These are phyloP conservation scores for Lathyrus sativus DNA, from an alignment of 306 rosid genomes.

Conservation along the genomic window DNA sequence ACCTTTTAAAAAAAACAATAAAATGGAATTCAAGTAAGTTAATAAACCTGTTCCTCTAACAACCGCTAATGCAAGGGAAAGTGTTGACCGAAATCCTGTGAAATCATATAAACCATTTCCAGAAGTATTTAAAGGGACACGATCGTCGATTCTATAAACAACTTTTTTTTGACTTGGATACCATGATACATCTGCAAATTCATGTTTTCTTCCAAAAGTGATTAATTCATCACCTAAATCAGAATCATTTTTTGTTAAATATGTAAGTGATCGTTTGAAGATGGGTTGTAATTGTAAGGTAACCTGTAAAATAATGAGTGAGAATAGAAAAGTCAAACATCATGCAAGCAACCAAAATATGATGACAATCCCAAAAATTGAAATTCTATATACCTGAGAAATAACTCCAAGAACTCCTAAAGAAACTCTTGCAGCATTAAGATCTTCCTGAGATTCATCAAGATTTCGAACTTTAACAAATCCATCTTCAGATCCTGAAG, in stretches of 20 bases:
- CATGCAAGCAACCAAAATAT: no score
- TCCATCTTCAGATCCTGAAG: conserved; percentile 44
- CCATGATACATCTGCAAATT: conserved; percentile 68
- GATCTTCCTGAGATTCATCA: conserved; percentile 37
- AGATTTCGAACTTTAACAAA: conserved; percentile 54
- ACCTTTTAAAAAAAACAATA: no score
- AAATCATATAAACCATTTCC: conserved; percentile 28
- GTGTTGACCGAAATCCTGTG: no score
- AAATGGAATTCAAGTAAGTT: no score
- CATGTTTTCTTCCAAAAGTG: conserved; percentile 55
- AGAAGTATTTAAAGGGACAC: conserved; percentile 44
- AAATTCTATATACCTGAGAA: conserved; percentile 49
- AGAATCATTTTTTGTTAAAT: conserved; percentile 43
- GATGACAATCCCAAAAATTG: no score
- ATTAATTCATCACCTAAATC: conserved; percentile 56
- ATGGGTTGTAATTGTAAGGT: conserved; percentile 56
- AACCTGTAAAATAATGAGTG: conserved; percentile 41
- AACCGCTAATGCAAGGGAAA: no score
- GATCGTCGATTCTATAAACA: conserved; percentile 54
- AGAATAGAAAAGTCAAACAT: no score
- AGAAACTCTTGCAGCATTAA: conserved; percentile 79
- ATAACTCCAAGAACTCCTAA: conserved; percentile 75
- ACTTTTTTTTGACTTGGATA: conserved; percentile 62
- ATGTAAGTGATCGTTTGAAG: conserved; percentile 63
- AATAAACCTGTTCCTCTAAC: no score